A percentile compares a stretch with the other conserved stretches of the same genome.
Conservation (phyloP, 2,329 filamentous ascomycete genomes). For the Fusarium sterilihyphosum region DNA sequence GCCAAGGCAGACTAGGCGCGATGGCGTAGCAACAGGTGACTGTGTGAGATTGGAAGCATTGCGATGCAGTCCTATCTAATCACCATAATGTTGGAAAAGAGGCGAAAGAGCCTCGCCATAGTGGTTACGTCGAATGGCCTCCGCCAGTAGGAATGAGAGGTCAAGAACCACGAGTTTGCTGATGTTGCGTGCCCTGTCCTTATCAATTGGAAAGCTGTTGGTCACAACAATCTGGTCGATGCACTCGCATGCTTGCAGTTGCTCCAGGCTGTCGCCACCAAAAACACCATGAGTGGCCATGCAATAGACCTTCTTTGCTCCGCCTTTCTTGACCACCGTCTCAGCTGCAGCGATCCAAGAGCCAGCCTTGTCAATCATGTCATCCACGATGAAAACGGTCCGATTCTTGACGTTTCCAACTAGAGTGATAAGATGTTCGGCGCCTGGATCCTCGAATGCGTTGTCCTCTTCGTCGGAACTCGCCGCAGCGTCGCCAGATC, state of each 20-base stretch:
- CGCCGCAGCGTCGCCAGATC: constrained; percentile 83
- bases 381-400: constrained; percentile 93
- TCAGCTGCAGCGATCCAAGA: constrained; percentile 98
- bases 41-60: constrained; percentile 8
- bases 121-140: constrained; percentile 95
- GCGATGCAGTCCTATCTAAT: constrained; percentile 51
- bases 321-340: constrained; percentile 92
- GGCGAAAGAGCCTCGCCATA: constrained; percentile 86
- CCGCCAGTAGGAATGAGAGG: constrained; percentile 85
- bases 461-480: constrained; percentile 95
- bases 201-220: constrained; percentile 93
- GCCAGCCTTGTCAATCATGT: constrained; percentile 98
- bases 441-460: constrained; percentile 78
- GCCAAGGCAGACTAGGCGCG: background rate
- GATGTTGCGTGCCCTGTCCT: constrained; percentile 73
- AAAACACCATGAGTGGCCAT: constrained; percentile 98
- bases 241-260: constrained; percentile 91
- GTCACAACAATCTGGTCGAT: constrained; percentile 96
- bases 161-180: constrained; percentile 91
- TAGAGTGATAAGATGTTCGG: constrained; percentile 97
- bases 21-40: constrained; percentile 16
- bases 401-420: constrained; percentile 92
- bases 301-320: constrained; percentile 94
- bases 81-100: constrained; percentile 73
- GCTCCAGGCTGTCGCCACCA: constrained; percentile 86